Evolutionary conservation across 768 basidiomycete genomes (phyloP).

Genomic region (Suillus fuscotomentosus): DNA sequence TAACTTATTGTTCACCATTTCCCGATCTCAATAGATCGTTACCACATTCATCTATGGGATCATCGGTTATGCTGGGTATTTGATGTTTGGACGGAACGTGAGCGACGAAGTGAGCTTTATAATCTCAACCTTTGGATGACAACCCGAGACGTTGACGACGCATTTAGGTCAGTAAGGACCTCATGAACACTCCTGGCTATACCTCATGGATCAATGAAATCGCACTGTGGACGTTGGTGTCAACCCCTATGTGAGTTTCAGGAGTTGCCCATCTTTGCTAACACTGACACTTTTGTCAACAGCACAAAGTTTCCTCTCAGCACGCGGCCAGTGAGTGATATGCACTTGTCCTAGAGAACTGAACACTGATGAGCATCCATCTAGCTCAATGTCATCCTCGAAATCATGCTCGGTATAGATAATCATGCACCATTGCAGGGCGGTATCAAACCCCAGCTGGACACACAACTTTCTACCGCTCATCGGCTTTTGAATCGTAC

Average conservation of each 20-base stretch:
- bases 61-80: slow-evolving; percentile 80
- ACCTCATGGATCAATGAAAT: slow-evolving; percentile 66
- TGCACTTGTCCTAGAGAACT: not conserved
- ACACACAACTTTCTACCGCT: slow-evolving; percentile 10
- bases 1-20: slow-evolving; percentile 1
- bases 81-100: slow-evolving; percentile 85
- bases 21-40: slow-evolving; percentile 40
- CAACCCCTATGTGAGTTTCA: slow-evolving; percentile 63
- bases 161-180: slow-evolving; percentile 74
- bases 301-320: slow-evolving; percentile 89
- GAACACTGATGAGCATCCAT: not conserved
- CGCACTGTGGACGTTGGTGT: slow-evolving; percentile 84
- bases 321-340: slow-evolving; percentile 64
- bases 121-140: not conserved
- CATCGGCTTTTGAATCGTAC: slow-evolving; percentile 32
- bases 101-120: slow-evolving; percentile 68
- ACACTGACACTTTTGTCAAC: not conserved
- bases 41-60: slow-evolving; percentile 63
- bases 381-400: slow-evolving; percentile 80
- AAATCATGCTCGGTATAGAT: slow-evolving; percentile 73
- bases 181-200: slow-evolving; percentile 72
- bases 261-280: not conserved
- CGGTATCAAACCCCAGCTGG: slow-evolving; percentile 27
- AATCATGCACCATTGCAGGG: slow-evolving; percentile 9
- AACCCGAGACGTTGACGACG: slow-evolving; percentile 1